These are phyloP conservation scores for Blepharisma undulans DNA, from an alignment of 169 alveolate genomes.

Conservation along the genomic window DNA sequence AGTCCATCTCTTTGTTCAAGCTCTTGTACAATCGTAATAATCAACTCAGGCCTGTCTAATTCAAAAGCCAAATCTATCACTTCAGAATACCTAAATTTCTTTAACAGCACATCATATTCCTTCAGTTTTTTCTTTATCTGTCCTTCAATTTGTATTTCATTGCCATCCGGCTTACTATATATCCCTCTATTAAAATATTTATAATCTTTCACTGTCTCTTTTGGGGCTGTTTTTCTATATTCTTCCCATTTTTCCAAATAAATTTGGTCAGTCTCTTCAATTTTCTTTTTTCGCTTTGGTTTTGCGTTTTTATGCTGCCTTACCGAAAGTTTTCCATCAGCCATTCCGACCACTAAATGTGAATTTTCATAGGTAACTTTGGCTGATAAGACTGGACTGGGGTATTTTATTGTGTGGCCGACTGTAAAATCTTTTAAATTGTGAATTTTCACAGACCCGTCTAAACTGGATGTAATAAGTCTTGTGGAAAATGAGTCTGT, in stretches of 20 bases:
- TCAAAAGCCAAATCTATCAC: conserved; percentile 28
- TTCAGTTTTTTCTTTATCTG: neutral
- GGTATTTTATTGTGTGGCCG: conserved; percentile 10
- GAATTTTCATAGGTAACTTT: neutral
- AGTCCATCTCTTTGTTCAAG: conserved; percentile 24
- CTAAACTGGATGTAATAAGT: conserved; percentile 7
- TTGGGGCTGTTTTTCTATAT: neutral
- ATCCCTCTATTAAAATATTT: conserved; percentile 29
- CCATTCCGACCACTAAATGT: conserved; percentile 30
- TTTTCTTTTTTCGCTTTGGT: neutral
- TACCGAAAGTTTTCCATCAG: conserved; percentile 33
- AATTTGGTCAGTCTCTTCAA: neutral
- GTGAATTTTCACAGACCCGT: conserved; percentile 14
- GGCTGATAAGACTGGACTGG: conserved; percentile 20
- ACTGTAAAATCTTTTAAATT: neutral
- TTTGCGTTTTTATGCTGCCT: conserved; percentile 24
- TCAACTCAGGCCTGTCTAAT: neutral
- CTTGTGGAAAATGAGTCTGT: neutral
- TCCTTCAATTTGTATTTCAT: neutral
- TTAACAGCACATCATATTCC: conserved; percentile 10
- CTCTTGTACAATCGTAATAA: conserved; percentile 8
- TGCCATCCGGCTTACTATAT: neutral
- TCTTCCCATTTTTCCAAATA: conserved; percentile 33
- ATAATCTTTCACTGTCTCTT: conserved; percentile 1
- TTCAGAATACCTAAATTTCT: conserved; percentile 1